Percentiles rank a stretch among this genome's conserved stretches.
phyloP scores from a whole-genome alignment of 768 basidiomycete genomes.

The Tubosaeta sp. region DNA sequence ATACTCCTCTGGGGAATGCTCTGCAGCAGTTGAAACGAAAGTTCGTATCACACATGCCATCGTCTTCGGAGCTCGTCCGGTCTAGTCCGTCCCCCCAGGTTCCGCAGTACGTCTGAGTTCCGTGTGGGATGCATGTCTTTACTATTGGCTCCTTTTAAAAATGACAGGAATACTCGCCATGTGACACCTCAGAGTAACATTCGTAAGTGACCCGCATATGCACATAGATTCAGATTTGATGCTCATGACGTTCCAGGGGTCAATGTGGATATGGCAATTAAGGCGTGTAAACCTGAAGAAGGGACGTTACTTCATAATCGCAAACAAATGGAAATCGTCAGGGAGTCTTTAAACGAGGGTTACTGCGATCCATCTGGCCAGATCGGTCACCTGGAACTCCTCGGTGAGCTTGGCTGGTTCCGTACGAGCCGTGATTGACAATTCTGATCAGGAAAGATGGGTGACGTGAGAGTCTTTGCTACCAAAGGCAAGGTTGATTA shows the following conservation, averaged over 20 bases:
- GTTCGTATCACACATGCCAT: conserved; percentile 16
- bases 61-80: conserved; percentile 14
- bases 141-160: not conserved
- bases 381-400: conserved; percentile 51
- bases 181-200: conserved; percentile 44
- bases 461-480: conserved; percentile 56
- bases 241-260: conserved; percentile 31
- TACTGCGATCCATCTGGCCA: conserved; percentile 78
- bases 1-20: conserved; percentile 8
- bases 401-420: conserved; percentile 43
- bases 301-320: conserved; percentile 57
- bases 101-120: conserved; percentile 15
- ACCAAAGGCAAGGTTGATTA: conserved; percentile 46
- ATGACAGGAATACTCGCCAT: conserved; percentile 17
- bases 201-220: conserved; percentile 25
- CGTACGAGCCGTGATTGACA: conserved; percentile 1
- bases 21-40: conserved; percentile 29
- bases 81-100: conserved; percentile 12
- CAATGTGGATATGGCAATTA: conserved; percentile 69
- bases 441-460: conserved; percentile 49
- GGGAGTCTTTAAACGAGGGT: conserved; percentile 72
- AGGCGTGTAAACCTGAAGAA: conserved; percentile 67
- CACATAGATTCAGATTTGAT: not conserved
- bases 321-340: conserved; percentile 65
- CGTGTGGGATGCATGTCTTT: not conserved